Base-by-base conservation (phyloP, 371 early-diverging fungal species). In the Mortierella polycephala region DNA sequence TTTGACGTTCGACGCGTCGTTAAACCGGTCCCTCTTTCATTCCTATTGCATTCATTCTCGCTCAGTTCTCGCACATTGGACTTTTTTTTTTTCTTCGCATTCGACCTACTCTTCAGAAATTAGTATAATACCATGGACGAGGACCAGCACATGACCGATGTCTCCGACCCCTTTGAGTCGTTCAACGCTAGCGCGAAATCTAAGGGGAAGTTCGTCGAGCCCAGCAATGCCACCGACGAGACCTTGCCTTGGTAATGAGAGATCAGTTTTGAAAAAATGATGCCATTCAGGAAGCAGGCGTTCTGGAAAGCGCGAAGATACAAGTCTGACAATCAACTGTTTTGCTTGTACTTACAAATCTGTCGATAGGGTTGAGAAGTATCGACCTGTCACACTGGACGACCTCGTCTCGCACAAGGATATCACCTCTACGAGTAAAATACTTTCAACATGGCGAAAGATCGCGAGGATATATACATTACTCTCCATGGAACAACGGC, bases 331-430 rank as follows among this genome's bases (percentile, higher is more conserved):
- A 10, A 14, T 21, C 40, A 37, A 16, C 55, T 42, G 5, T 21
- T 47, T 41, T 46, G 7, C 47, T 51, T 37, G 3, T 12, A 0
- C 8, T 30, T 42, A 23, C 23, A 13, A 13, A 21, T 39, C 11
- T 68, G 13, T 55, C 11, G 49, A 21, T 62, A 89, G 96, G 98
- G 96, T 98, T 1, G 99, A 98, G 80, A 98, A 98, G 76, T 98
- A 98, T 82, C 88, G 99, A 56, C 99, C 98, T 10, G 80, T 85
- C 0, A 84, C 84, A 20, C 83, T 98, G 30, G 91, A 92, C 60
- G 96, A 98, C 54, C 87, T 98, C 53, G 95, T 98, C 14, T 95
- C 97, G 21, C 98, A 97, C 71, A 74, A 90, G 61, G 93, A 97
- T 71, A 96, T 98, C 59, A 94, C 95, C 14, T 83, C 90, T 20